Base-by-base conservation (phyloP, 1,284 basidiomycete genomes). In the Phellopilus nigrolimitatus region DNA sequence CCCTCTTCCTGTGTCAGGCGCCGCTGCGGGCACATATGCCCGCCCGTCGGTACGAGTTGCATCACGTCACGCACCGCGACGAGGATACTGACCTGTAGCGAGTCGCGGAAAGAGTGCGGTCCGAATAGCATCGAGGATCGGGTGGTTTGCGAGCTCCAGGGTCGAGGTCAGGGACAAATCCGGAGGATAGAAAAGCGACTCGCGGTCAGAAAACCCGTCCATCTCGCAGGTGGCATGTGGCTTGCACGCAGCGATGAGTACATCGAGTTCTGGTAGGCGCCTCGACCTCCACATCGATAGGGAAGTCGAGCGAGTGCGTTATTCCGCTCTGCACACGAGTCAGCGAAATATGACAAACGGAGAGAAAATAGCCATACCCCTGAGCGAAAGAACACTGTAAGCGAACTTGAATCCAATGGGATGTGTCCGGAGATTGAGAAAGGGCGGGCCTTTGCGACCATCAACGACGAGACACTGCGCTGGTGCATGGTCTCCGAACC, bases 301-400 rank as follows among this genome's bases (percentile, higher is more conserved):
- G 88, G 61, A 89, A 89, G 63, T 88, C 84, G 22, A 90, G 72
- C 4, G 86, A 82, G 62, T 90, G 84, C 0, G 84, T 84, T 53
- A 87, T 84, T 25, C 82, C 85, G 57, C 80, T 82, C 88, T 90
- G 51, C 19, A 36, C 38, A n/a, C 47, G 51, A 28, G 40, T 24
- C 33, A 38, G 47, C 28, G 27, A 34, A 38, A 28, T 43, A 33
- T 43, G 53, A 49, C 48, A 40, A 37, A 55, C 39, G 8, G 25
- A 40, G 25, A 40, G 10, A 34, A 46, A 37, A 41, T 39, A 33
- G 43, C 31, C 75, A 43, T 58, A 84, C 87, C 75, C 85, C 83
- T 41, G 84, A 80, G 25, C 87, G 76, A 71, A 90, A 90, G 71
- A 89, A 90, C 48, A 90, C 68, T 8, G 79, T 78, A 43, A 88